These are phyloP conservation scores for Albugo laibachii DNA, from an alignment of 352 stramenopile genomes.

Conservation along the genomic window DNA sequence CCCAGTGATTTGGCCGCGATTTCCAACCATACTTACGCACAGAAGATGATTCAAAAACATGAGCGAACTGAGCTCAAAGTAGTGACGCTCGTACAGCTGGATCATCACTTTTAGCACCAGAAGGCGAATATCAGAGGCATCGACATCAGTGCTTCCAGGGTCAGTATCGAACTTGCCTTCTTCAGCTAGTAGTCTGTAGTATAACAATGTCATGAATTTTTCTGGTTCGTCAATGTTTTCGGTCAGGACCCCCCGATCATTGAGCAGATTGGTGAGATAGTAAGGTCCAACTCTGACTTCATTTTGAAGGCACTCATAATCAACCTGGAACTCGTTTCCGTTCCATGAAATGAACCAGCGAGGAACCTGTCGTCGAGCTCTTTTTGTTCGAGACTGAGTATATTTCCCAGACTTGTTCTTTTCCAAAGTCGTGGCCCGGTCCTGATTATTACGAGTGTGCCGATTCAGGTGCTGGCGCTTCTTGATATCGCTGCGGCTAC, in stretches of 20 bases:
- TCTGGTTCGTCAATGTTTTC: conserved; percentile 59
- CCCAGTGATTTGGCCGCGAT: conserved; percentile 10
- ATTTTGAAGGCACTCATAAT: conserved; percentile 46
- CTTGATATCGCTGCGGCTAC: conserved; percentile 1
- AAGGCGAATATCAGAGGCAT: conserved; percentile 53
- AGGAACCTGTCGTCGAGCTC: conserved; percentile 41
- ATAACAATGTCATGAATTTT: conserved; percentile 74
- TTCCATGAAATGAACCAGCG: conserved; percentile 77
- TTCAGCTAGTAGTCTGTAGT: conserved; percentile 66
- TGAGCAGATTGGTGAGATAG: conserved; percentile 61
- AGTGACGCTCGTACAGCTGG: conserved; percentile 67
- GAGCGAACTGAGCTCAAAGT: conserved; percentile 47
- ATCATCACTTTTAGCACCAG: conserved; percentile 78
- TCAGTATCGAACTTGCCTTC: conserved; percentile 11
- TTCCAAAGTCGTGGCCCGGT: conserved; percentile 7
- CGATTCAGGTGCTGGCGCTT: conserved; percentile 18
- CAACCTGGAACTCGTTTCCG: conserved; percentile 64
- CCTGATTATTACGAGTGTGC: conserved; percentile 10
- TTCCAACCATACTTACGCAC: conserved; percentile 54
- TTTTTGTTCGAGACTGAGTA: conserved; percentile 20
- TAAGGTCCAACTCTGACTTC: conserved; percentile 74
- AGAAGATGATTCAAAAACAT: conserved; percentile 71
- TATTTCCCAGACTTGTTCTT: conserved; percentile 16
- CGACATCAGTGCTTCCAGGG: background rate
- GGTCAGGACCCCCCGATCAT: conserved; percentile 54